Evolutionary conservation across 2,329 filamentous ascomycete species (phyloP), one percentile per base, ranked within the genome.

Genomic region (Anisogramma anomala): DNA sequence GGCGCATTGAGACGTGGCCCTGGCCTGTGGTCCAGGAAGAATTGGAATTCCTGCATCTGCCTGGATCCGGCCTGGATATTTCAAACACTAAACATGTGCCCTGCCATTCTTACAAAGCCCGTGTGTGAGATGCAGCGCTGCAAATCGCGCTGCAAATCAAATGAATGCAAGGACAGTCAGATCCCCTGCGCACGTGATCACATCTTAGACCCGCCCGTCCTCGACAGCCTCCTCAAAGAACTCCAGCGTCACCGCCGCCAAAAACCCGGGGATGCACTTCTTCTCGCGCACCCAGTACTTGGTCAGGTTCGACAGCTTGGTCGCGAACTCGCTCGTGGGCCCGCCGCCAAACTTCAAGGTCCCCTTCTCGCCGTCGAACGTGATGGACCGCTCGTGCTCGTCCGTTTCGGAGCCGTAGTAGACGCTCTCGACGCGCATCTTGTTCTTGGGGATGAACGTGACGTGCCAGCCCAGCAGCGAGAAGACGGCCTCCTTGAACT

Each of bases 261-360:
- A 61, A 58, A 96, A 94, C 42, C 88, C 89, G 4, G 89, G 89
- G 48, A 96, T 93, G 58, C 89, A 89, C 34, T 87, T 88, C 65
- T 87, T 79, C 53, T 91, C 87, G 55, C 93, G 77, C 1, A 96
- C 89, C 89, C 91, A 98, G 60, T 94, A 96, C 49, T 86, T 82
- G 55, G 95, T 89, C 58, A 88, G 76, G 54, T 85, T 82, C 49
- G 74, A 74, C 48, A 98, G 94, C 60, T 87, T 81, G 41, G 75
- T 66, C 1, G 88, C 91, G 61, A 98, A 98, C 10, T 77, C 71
- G 56, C 85, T 93, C 55, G 84, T 75, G 1, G 87, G 84, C 0
- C 91, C 91, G 1, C 91, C 91, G 25, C 82, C 84, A 43, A 98
- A 84, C 70, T 98, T 98, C 91, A 98, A 98, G 1, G 88, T 95